phyloP scores from a whole-genome alignment of 1,139 yeast genomes.

The Sugiyamaella pinicola region DNA sequence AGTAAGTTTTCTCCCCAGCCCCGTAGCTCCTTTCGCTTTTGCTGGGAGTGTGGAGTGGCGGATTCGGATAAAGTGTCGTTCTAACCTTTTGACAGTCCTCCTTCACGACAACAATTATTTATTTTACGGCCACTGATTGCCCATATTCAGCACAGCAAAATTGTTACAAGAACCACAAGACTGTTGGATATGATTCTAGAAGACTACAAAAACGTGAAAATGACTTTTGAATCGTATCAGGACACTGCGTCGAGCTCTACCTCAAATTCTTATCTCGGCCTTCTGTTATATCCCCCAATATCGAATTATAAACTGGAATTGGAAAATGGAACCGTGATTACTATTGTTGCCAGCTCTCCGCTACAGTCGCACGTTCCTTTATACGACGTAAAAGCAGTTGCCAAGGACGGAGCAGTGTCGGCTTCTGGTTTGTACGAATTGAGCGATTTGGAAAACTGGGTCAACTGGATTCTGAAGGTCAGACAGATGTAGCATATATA shows the following conservation, averaged over 20 bases:
- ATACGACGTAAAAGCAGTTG: slow-evolving; percentile 40
- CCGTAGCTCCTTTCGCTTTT: not conserved
- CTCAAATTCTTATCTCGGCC: slow-evolving; percentile 32
- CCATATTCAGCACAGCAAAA: slow-evolving; percentile 63
- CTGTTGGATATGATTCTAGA: slow-evolving; percentile 48
- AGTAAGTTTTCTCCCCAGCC: slow-evolving; percentile 33
- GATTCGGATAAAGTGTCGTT: no score
- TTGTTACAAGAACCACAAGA: slow-evolving; percentile 48
- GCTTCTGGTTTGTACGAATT: slow-evolving; percentile 54
- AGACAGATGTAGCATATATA: slow-evolving; percentile 5
- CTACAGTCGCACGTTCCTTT: slow-evolving; percentile 39
- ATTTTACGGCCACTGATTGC: slow-evolving; percentile 69
- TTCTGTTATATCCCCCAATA: slow-evolving; percentile 37
- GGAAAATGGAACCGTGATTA: slow-evolving; percentile 22
- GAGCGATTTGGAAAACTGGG: slow-evolving; percentile 64
- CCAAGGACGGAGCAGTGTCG: slow-evolving; percentile 44
- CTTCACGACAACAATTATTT: slow-evolving; percentile 48
- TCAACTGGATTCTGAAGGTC: slow-evolving; percentile 53
- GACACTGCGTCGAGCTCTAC: slow-evolving; percentile 16
- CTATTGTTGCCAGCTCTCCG: slow-evolving; percentile 37
- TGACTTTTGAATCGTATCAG: slow-evolving; percentile 25
- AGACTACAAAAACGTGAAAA: slow-evolving; percentile 33
- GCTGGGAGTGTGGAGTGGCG: no score
- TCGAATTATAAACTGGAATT: slow-evolving; percentile 28
- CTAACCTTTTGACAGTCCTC: slow-evolving; percentile 5